Conservation (phyloP, 2,329 filamentous ascomycete genomes). For the Phaeosphaeriaceae sp. region DNA sequence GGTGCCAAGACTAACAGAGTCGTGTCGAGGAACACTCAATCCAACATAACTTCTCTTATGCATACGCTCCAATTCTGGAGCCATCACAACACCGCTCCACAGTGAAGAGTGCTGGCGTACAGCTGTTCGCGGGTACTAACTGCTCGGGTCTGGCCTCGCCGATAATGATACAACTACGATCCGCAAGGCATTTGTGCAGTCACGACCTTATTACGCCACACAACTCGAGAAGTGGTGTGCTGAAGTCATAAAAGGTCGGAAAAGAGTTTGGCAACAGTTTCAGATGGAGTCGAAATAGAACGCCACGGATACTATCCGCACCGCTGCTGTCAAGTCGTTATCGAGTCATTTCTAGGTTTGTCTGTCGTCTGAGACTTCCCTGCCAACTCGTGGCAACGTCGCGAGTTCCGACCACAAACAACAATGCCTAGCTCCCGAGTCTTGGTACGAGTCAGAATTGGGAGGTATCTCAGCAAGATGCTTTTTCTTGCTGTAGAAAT, state of each 20-base stretch:
- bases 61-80: not conserved
- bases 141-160: not conserved
- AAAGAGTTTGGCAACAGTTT: constrained; percentile 2
- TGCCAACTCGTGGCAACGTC: not conserved
- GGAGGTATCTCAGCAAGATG: not conserved
- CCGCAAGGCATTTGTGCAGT: too few relatives aligned
- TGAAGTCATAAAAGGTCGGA: not conserved
- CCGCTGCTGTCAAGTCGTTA: constrained; percentile 1
- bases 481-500: not conserved
- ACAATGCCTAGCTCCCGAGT: not conserved
- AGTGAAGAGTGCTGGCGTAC: not conserved
- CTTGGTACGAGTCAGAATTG: not conserved
- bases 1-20: not conserved
- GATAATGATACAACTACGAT: not conserved
- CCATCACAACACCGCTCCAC: not conserved
- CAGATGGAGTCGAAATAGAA: not conserved
- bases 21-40: not conserved
- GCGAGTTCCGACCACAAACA: not conserved
- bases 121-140: not conserved
- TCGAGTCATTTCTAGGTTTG: constrained; percentile 2
- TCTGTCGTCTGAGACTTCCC: not conserved
- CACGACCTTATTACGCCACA: too few relatives aligned
- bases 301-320: constrained; percentile 1
- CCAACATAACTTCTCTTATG: not conserved
- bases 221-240: not conserved